Conservation (phyloP, 345 rosid genomes). For the Moricandia moricandioides region DNA sequence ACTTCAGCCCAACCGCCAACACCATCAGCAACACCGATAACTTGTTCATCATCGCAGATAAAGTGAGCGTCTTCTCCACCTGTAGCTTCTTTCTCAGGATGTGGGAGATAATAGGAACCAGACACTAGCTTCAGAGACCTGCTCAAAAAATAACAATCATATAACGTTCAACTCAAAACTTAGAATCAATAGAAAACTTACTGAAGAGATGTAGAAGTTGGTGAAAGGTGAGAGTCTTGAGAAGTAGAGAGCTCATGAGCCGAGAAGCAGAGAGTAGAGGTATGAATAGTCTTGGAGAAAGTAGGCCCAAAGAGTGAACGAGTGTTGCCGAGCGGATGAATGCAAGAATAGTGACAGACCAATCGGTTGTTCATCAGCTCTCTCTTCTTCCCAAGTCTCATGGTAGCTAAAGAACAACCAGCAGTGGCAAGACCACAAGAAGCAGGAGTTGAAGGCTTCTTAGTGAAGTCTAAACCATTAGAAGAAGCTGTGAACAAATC, state of each 20-base stretch:
- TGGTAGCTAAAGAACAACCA: slow-evolving; percentile 44
- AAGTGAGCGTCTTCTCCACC: slow-evolving; percentile 99
- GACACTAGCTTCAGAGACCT: slow-evolving; percentile 68
- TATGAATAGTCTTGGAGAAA: slow-evolving; percentile 40
- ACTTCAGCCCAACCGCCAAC: slow-evolving; percentile 99
- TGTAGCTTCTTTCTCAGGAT: slow-evolving; percentile 88
- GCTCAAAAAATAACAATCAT: slow-evolving; percentile 28
- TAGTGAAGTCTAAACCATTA: slow-evolving; percentile 53
- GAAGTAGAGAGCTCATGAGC: slow-evolving; percentile 59
- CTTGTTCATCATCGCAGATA: slow-evolving; percentile 70
- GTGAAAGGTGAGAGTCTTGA: slow-evolving; percentile 45
- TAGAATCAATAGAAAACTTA: not conserved
- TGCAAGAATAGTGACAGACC: slow-evolving; percentile 42
- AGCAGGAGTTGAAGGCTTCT: slow-evolving; percentile 35
- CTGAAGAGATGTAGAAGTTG: slow-evolving; percentile 36
- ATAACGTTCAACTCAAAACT: not conserved
- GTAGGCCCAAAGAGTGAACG: slow-evolving; percentile 36
- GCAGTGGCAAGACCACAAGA: no score
- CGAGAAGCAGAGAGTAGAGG: slow-evolving; percentile 42
- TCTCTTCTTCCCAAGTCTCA: slow-evolving; percentile 50
- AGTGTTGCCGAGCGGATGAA: slow-evolving; percentile 38
- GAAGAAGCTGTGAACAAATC: slow-evolving; percentile 52
- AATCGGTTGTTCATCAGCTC: slow-evolving; percentile 37
- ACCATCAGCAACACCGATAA: slow-evolving; percentile 96
- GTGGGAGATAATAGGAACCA: slow-evolving; percentile 81